Percentiles rank a stretch among this genome's conserved stretches.
phyloP scores from a whole-genome alignment of 73 alveolate species.

The Halteria grandinella region DNA sequence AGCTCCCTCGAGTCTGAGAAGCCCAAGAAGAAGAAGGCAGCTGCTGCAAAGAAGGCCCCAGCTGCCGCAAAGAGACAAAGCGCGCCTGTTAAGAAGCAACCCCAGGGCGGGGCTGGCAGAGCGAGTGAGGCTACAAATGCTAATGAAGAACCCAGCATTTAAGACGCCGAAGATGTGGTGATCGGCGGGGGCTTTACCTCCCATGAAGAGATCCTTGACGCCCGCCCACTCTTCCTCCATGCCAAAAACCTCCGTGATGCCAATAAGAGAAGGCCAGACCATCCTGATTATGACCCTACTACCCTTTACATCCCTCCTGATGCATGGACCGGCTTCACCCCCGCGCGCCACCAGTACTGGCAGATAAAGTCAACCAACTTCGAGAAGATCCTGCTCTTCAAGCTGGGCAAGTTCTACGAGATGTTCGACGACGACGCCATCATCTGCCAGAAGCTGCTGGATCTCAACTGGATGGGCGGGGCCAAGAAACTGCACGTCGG shows the following conservation, averaged over 20 bases:
- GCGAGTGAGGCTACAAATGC: no score
- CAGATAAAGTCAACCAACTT: conserved; percentile 70
- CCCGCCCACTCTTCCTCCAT: conserved; percentile 73
- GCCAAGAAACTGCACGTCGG: conserved; percentile 79
- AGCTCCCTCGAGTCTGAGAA: no score
- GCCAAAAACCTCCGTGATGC: conserved; percentile 63
- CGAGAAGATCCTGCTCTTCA: conserved; percentile 81
- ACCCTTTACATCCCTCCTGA: conserved; percentile 77
- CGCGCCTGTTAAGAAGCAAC: no score
- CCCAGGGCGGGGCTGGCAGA: no score
- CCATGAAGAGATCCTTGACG: conserved; percentile 60
- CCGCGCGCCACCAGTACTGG: conserved; percentile 84
- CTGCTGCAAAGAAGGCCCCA: no score
- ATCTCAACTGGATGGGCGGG: conserved; percentile 87
- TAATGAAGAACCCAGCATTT: background rate
- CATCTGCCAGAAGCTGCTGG: conserved; percentile 67
- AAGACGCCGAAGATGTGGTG: conserved; percentile 14
- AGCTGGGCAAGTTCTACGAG: conserved; percentile 85
- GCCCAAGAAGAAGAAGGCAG: no score
- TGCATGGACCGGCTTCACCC: conserved; percentile 71
- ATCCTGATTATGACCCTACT: conserved; percentile 82
- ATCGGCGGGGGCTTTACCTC: conserved; percentile 45
- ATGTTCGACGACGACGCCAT: conserved; percentile 86
- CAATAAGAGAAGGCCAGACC: conserved; percentile 58
- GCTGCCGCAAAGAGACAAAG: no score